A percentile compares a stretch with the other conserved stretches of the same genome.
Conservation (phyloP, 1,284 basidiomycete species). For the Ustilago lituana region DNA sequence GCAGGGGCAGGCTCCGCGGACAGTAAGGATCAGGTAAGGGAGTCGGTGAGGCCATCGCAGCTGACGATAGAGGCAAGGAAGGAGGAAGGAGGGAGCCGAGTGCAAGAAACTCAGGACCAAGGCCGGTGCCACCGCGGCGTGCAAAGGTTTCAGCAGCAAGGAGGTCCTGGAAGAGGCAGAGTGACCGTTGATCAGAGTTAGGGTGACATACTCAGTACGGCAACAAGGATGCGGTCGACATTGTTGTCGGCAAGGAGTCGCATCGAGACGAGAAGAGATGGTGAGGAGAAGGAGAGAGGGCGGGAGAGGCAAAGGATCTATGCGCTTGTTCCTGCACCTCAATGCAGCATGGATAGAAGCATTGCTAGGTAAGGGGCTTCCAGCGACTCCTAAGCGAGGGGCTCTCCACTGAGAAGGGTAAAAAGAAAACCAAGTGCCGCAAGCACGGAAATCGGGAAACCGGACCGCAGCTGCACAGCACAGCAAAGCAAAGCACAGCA, state of each 20-base stretch:
- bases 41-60: background rate
- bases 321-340: background rate
- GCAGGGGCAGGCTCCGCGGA: background rate
- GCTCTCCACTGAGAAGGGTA: no score
- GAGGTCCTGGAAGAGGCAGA: background rate
- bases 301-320: no score
- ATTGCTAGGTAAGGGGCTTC: slow-evolving; percentile 5
- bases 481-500: no score
- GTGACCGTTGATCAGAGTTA: background rate
- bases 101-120: no score
- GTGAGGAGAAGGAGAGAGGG: no score
- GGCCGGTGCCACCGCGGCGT: background rate
- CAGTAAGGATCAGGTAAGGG: background rate
- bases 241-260: slow-evolving; percentile 8
- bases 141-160: slow-evolving; percentile 6
- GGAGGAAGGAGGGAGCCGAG: background rate
- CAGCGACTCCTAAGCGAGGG: no score
- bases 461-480: slow-evolving; percentile 6
- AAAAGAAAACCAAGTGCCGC: no score
- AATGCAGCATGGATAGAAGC: no score
- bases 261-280: background rate
- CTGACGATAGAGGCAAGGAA: background rate
- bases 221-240: background rate
- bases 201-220: no score
- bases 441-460: no score